Evolutionary conservation across 2,329 filamentous ascomycete species (phyloP).

Genomic region (Dactylellina drechsleri): DNA sequence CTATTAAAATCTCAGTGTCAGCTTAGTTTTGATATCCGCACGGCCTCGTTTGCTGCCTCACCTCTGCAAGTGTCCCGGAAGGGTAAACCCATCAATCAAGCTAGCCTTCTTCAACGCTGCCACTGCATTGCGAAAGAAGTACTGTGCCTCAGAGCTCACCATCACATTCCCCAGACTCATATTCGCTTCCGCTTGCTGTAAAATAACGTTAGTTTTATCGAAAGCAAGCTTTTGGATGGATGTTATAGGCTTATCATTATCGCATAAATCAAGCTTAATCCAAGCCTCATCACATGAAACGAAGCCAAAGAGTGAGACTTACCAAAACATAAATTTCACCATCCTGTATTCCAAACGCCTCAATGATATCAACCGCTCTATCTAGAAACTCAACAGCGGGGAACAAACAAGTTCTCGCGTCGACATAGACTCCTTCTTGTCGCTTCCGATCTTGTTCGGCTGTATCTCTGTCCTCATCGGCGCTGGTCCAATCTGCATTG

Average conservation of each 20-base stretch:
- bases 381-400: constrained; percentile 49
- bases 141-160: constrained; percentile 43
- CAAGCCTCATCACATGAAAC: neutral
- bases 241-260: neutral
- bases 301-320: constrained; percentile 11
- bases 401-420: constrained; percentile 49
- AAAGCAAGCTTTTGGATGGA: neutral
- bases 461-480: constrained; percentile 49
- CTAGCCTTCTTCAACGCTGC: constrained; percentile 48
- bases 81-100: constrained; percentile 37
- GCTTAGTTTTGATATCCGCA: constrained; percentile 5
- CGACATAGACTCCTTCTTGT: constrained; percentile 49
- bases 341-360: neutral
- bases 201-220: constrained; percentile 1
- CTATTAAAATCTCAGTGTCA: constrained; percentile 12
- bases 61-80: constrained; percentile 46
- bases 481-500: constrained; percentile 48
- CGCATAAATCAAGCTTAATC: constrained; percentile 2
- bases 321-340: constrained; percentile 49
- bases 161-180: constrained; percentile 52
- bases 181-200: constrained; percentile 51
- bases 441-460: constrained; percentile 45
- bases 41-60: neutral
- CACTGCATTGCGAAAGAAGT: constrained; percentile 42
- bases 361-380: constrained; percentile 29